These are phyloP conservation scores for Chrysoporthe austroafricana DNA, from an alignment of 2,329 filamentous ascomycete species.

Conservation along the genomic window DNA sequence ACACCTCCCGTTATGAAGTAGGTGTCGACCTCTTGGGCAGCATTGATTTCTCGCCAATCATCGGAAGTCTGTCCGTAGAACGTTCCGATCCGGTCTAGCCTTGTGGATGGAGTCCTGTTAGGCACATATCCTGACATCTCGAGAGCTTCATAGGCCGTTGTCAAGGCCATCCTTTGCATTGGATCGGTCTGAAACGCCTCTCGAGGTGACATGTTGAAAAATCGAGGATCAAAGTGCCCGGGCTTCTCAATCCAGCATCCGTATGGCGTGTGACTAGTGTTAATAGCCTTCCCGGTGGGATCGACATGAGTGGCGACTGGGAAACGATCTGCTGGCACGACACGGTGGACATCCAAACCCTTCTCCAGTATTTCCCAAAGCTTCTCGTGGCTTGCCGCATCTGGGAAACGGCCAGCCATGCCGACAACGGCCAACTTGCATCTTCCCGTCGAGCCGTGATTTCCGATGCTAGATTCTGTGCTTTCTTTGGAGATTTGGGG, in stretches of 20 bases:
- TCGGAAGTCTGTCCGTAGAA: conserved; percentile 78
- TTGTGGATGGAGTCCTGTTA: conserved; percentile 73
- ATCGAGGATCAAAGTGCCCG: conserved; percentile 77
- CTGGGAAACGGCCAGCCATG: conserved; percentile 77
- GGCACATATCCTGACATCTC: conserved; percentile 81
- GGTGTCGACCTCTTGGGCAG: conserved; percentile 69
- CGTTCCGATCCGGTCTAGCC: conserved; percentile 65
- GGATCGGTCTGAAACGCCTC: conserved; percentile 82
- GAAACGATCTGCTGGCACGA: conserved; percentile 72
- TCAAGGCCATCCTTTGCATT: conserved; percentile 76
- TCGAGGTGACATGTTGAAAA: conserved; percentile 86
- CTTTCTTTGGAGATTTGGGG: conserved; percentile 42
- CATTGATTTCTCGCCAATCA: conserved; percentile 78
- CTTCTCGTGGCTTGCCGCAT: conserved; percentile 70
- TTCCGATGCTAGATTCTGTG: conserved; percentile 45
- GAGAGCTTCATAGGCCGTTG: conserved; percentile 79
- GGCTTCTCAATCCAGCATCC: conserved; percentile 77
- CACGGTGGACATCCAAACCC: conserved; percentile 74
- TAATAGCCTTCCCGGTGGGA: conserved; percentile 71
- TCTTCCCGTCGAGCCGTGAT: conserved; percentile 51
- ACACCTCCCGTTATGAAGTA: conserved; percentile 52
- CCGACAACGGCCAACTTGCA: conserved; percentile 85
- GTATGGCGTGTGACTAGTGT: conserved; percentile 76
- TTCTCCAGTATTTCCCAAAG: conserved; percentile 77
- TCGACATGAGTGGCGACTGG: conserved; percentile 73